These are phyloP conservation scores for Paecilomyces variotii DNA, from an alignment of 2,329 filamentous ascomycete species.

Conservation along the genomic window DNA sequence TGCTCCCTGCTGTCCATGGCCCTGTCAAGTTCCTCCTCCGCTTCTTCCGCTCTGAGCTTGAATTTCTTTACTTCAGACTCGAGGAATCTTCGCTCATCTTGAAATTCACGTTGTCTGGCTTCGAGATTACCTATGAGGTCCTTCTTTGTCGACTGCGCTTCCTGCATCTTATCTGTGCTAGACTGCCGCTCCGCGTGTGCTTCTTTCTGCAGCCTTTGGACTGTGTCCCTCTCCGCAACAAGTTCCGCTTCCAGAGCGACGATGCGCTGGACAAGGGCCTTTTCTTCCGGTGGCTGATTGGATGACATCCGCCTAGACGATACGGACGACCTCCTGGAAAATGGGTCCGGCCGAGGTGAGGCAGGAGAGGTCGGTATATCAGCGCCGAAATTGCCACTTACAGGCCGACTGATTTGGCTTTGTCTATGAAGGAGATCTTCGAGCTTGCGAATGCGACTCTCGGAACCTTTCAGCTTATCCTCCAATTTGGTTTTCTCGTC, in stretches of 20 bases:
- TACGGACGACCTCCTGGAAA: conserved; percentile 52
- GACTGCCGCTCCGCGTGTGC: conserved; percentile 52
- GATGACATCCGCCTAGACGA: conserved; percentile 55
- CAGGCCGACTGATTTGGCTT: conserved; percentile 47
- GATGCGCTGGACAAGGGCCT: conserved; percentile 54
- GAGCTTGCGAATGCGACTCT: conserved; percentile 80
- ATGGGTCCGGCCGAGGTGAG: conserved; percentile 31
- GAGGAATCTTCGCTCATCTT: conserved; percentile 72
- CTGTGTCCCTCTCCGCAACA: conserved; percentile 60
- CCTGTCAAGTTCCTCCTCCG: conserved; percentile 85
- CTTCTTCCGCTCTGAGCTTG: conserved; percentile 72
- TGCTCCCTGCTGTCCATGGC: conserved; percentile 76
- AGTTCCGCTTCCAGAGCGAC: conserved; percentile 71
- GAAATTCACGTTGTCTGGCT: conserved; percentile 79
- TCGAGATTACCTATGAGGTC: conserved; percentile 94
- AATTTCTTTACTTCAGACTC: conserved; percentile 71
- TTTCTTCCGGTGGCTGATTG: conserved; percentile 53
- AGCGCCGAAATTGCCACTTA: conserved; percentile 42
- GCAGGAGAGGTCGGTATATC: conserved; percentile 35
- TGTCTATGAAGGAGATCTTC: conserved; percentile 90
- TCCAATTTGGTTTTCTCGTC: conserved; percentile 72
- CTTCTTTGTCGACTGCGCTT: conserved; percentile 84
- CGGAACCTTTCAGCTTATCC: conserved; percentile 68
- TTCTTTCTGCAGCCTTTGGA: conserved; percentile 62
- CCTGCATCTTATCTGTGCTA: conserved; percentile 62